A percentile compares a stretch with the other conserved stretches of the same genome.
Evolutionary conservation across 1,284 basidiomycete genomes (phyloP).

Genomic region (Earliella scabrosa): DNA sequence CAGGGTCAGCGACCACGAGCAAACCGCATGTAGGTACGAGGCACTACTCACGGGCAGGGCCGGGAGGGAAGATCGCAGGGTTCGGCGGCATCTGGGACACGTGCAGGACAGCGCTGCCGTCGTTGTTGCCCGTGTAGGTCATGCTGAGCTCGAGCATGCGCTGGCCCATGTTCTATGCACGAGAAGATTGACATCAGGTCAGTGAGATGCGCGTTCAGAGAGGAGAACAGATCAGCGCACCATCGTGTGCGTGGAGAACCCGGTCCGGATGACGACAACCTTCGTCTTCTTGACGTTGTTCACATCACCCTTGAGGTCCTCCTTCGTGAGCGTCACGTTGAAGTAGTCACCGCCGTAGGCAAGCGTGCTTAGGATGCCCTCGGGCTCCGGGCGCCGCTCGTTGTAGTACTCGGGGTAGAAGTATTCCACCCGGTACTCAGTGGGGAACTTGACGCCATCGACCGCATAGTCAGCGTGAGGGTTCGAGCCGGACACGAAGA

Average conservation of each 20-base stretch:
- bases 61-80: constrained; percentile 75
- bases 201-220: neutral
- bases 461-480: constrained; percentile 79
- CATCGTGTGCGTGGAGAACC: constrained; percentile 89
- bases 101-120: constrained; percentile 74
- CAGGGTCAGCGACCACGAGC: too few species aligned
- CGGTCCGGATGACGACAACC: constrained; percentile 82
- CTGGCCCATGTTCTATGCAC: constrained; percentile 73
- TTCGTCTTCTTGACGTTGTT: constrained; percentile 58
- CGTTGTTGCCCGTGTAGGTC: constrained; percentile 70
- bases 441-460: constrained; percentile 62
- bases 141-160: constrained; percentile 68
- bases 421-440: constrained; percentile 82
- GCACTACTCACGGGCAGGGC: constrained; percentile 57
- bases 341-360: constrained; percentile 84
- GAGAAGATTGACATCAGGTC: too few species aligned
- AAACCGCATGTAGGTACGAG: neutral
- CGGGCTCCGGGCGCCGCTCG: constrained; percentile 71
- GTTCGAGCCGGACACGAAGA: constrained; percentile 83
- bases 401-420: constrained; percentile 83
- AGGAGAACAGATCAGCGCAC: constrained; percentile 37
- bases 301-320: constrained; percentile 57
- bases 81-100: constrained; percentile 82
- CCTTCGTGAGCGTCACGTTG: constrained; percentile 63
- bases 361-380: constrained; percentile 64